Percentiles rank a stretch among this genome's conserved stretches.
These are phyloP conservation scores for Phascolomyces articulosus DNA, from an alignment of 371 early-diverging fungal genomes.

Conservation along the genomic window DNA sequence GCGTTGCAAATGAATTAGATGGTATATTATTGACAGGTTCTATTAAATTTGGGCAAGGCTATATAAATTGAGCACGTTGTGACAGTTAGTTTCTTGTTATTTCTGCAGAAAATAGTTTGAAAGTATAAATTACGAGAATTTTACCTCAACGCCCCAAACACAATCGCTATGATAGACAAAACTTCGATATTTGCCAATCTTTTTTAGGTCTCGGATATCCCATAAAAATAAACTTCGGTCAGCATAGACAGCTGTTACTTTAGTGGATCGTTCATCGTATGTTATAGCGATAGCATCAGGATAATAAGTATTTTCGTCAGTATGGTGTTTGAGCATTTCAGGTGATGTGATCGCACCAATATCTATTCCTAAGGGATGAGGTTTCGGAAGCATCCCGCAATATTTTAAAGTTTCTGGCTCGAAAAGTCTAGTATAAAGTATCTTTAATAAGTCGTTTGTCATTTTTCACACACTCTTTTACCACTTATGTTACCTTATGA, in stretches of 20 bases:
- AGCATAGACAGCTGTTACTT: constrained; percentile 66
- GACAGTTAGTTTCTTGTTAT: too few relatives aligned
- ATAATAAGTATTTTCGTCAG: constrained; percentile 38
- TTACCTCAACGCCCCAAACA: constrained; percentile 87
- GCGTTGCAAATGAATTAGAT: constrained; percentile 73
- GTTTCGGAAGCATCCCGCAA: constrained; percentile 72
- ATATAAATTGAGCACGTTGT: background rate
- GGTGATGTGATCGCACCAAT: constrained; percentile 44
- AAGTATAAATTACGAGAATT: too few relatives aligned
- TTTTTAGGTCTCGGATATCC: constrained; percentile 70
- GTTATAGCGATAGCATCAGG: constrained; percentile 67
- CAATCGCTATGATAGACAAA: constrained; percentile 80
- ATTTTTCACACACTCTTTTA: too few relatives aligned
- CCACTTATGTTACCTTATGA: constrained; percentile 55
- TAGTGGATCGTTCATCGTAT: constrained; percentile 44
- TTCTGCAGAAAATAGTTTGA: too few relatives aligned
- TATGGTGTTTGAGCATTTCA: constrained; percentile 26
- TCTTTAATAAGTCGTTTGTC: too few relatives aligned
- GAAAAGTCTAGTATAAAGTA: constrained; percentile 76
- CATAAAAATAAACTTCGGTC: constrained; percentile 78
- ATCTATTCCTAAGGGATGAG: constrained; percentile 74
- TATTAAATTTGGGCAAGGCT: constrained; percentile 32
- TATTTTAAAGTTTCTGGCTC: constrained; percentile 72
- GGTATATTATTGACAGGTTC: constrained; percentile 23
- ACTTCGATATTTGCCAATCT: constrained; percentile 67